Evolutionary conservation across 2,329 filamentous ascomycete species (phyloP), one percentile per base, ranked within the genome.

Genomic region (Fusarium burgessii): DNA sequence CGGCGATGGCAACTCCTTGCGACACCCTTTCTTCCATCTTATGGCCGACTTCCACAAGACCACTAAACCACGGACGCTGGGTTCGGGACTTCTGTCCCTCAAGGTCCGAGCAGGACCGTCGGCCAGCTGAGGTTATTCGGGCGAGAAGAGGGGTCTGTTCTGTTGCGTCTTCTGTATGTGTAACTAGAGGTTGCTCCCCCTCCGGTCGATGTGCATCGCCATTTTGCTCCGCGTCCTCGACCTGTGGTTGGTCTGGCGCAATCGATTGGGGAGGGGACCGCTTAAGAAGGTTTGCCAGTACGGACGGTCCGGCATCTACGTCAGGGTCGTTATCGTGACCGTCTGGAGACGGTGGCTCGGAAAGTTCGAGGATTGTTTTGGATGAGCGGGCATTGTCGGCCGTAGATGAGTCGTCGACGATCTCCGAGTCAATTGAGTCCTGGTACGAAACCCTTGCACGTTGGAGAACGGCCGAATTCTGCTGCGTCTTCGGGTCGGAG

Each of bases 341-440:
- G 35, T 74, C 70, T 60, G 79, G 74, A 12, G 78, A 76, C 18
- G 77, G 66, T 45, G 79, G 75, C 75, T 92, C 90, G 9, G 87
- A 88, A 29, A 89, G 85, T 77, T 93, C 91, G 52, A 84, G 79
- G 58, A 92, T 92, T 7, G 84, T 84, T 41, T 87, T 83, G 12
- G 85, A 83, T 20, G 72, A 69, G 45, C 72, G 72, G n/a, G 58
- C 64, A 50, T 73, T 68, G 15, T 79, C 79, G 25, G 73, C 70
- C 12, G 59, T 55, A 17, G 68, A 67, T 10, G 72, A 64, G 32
- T 68, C 58, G 36, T 75, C 76, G 35, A 69, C 66, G 23, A 60
- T 60, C 7, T 80, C 75, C 5, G 73, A 62, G 12, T 42, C 59
- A 23, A 76, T 74, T 15, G 74, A 61, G 35, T 80, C 79, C 17